A percentile compares a stretch with the other conserved stretches of the same genome.
These are phyloP conservation scores for Venturia effusa DNA, from an alignment of 2,329 filamentous ascomycete species.

Conservation along the genomic window DNA sequence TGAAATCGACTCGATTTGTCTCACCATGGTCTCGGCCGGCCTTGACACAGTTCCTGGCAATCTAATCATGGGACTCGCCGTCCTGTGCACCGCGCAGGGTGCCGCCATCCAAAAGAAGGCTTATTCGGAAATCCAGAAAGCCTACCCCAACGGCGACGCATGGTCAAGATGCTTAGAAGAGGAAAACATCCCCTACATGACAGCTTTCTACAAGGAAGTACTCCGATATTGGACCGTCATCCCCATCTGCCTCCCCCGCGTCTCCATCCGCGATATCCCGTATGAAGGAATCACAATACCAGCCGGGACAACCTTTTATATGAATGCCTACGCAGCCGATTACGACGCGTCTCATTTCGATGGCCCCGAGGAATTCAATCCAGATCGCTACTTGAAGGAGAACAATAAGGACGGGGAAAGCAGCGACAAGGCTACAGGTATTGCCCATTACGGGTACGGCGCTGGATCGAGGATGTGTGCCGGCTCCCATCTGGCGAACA, in stretches of 20 bases:
- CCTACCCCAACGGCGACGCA: conserved; percentile 64
- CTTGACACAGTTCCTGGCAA: conserved; percentile 75
- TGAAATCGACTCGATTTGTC: conserved; percentile 68
- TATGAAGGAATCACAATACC: conserved; percentile 60
- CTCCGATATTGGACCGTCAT: conserved; percentile 72
- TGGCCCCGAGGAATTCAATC: conserved; percentile 50
- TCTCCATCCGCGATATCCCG: conserved; percentile 59
- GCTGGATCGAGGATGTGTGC: conserved; percentile 32
- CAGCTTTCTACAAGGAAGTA: conserved; percentile 67
- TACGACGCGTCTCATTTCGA: conserved; percentile 62
- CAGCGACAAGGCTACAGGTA: conserved; percentile 20
- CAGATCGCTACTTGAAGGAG: conserved; percentile 54
- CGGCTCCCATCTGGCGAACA: conserved; percentile 28
- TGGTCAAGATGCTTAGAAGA: conserved; percentile 64
- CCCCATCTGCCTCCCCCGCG: conserved; percentile 64
- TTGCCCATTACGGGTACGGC: conserved; percentile 38
- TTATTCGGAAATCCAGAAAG: conserved; percentile 57
- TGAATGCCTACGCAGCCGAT: conserved; percentile 67
- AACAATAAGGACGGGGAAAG: conserved; percentile 25
- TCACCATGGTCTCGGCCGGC: conserved; percentile 73
- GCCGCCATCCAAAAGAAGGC: conserved; percentile 61
- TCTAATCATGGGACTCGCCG: conserved; percentile 68
- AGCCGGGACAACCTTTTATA: conserved; percentile 67
- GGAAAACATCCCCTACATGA: conserved; percentile 67
- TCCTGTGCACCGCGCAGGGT: conserved; percentile 56